phyloP scores from a whole-genome alignment of 192 early-diverging fungal genomes.

The Lunasporangiospora selenospora region DNA sequence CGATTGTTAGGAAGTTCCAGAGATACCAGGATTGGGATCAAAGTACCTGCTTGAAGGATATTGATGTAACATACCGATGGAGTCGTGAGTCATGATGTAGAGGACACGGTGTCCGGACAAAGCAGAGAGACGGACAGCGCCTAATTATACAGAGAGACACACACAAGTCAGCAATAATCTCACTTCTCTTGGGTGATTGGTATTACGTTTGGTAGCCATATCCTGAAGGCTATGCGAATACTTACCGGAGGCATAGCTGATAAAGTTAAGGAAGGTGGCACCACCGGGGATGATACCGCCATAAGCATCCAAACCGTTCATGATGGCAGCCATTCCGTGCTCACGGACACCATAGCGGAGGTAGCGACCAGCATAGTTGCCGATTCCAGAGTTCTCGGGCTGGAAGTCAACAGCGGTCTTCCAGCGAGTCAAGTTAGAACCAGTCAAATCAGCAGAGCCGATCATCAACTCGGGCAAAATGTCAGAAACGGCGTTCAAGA shows the following conservation, averaged over 20 bases:
- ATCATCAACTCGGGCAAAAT: conserved; percentile 88
- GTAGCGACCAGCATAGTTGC: conserved; percentile 89
- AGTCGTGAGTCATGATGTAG: conserved; percentile 99
- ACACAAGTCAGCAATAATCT: background rate
- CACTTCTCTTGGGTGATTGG: background rate
- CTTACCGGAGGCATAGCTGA: conserved; percentile 63
- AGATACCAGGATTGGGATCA: too few relatives aligned
- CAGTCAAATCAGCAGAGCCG: conserved; percentile 98
- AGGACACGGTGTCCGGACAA: conserved; percentile 91
- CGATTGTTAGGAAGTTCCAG: too few relatives aligned
- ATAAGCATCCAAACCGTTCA: conserved; percentile 93
- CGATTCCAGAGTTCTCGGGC: conserved; percentile 74
- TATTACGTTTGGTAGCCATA: too few relatives aligned
- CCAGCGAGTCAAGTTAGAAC: conserved; percentile 97
- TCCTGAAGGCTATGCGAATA: too few relatives aligned
- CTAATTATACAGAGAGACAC: conserved; percentile 4
- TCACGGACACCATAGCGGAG: conserved; percentile 98
- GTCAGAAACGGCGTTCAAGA: conserved; percentile 84
- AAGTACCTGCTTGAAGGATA: too few relatives aligned
- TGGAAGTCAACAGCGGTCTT: conserved; percentile 96
- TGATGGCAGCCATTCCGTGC: conserved; percentile 96
- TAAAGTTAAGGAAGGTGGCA: conserved; percentile 95
- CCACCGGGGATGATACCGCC: conserved; percentile 88
- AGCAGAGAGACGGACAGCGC: conserved; percentile 89
- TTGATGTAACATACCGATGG: conserved; percentile 70